A percentile compares a stretch with the other conserved stretches of the same genome.
These are phyloP conservation scores for Malassezia globosa DNA, from an alignment of 1,284 basidiomycete species.

Conservation along the genomic window DNA sequence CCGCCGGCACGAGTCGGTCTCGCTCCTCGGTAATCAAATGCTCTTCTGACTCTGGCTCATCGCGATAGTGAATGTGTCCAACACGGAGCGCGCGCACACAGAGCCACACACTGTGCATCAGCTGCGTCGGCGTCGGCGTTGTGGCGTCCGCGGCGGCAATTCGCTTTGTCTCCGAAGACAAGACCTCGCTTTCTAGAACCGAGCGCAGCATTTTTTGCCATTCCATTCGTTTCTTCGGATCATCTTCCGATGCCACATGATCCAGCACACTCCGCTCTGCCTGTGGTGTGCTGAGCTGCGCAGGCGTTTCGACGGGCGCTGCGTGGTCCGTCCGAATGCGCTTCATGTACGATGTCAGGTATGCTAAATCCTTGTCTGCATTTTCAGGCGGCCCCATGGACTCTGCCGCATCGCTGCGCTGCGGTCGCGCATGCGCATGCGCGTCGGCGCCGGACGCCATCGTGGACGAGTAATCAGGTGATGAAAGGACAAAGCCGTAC, in stretches of 20 bases:
- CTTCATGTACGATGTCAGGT: background rate
- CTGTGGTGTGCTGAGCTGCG: conserved; percentile 17
- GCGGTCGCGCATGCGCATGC: no score
- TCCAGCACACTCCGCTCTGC: conserved; percentile 14
- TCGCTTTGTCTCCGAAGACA: conserved; percentile 43
- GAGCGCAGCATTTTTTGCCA: conserved; percentile 47
- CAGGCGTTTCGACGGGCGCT: conserved; percentile 22
- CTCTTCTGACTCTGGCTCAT: conserved; percentile 70
- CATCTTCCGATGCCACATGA: conserved; percentile 8
- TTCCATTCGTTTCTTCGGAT: conserved; percentile 34
- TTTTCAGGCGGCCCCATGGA: no score
- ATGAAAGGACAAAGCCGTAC: background rate
- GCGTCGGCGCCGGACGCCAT: no score
- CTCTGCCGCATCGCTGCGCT: conserved; percentile 3
- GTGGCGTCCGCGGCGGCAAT: conserved; percentile 48
- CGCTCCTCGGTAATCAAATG: conserved; percentile 70
- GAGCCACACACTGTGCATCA: conserved; percentile 61
- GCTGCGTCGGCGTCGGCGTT: conserved; percentile 28
- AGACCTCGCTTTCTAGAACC: conserved; percentile 42
- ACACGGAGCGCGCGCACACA: conserved; percentile 76
- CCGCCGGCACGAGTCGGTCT: conserved; percentile 64
- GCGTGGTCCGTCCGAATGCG: conserved; percentile 11
- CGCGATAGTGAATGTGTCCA: conserved; percentile 48
- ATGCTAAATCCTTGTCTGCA: background rate
- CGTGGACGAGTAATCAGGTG: background rate